Base-by-base conservation (phyloP, 371 early-diverging fungal species). In the Mortierella sp. region DNA sequence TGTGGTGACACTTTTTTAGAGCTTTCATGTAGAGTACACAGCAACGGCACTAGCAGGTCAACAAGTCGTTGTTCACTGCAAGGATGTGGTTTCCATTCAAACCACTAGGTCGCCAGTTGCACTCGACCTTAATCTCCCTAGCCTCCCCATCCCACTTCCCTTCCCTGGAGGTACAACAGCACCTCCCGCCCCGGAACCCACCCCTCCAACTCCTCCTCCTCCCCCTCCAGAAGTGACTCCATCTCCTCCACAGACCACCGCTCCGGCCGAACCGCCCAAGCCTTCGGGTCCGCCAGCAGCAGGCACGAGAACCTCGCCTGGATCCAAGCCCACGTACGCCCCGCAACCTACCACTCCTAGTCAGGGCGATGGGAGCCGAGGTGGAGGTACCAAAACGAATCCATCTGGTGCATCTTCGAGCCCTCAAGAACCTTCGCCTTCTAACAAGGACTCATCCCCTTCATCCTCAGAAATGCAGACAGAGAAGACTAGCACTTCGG, bases 401-500 rank as follows among this genome's bases (percentile, higher is more conserved):
- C 18, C 26, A 14, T 6, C 38, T 34, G 50, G 5, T 23, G 38
- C 30, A 3, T 13, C 57, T 24, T 46, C 57, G 2, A 18, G 45
- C 2, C 9, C 51, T 21, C 24, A 49, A 10, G 34, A 34, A 1
- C 47, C 31, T 10, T 16, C 63, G 21, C 8, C 46, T 26, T 43
- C 50, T 34, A 34, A 34, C 34, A 34, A 10, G 34, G 34, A 34
- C 10, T 34, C 34, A 46, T 43, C 46, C 28, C 19, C 52, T 21
- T 26, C 48, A 8, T 28, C 70, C 26, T 51, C 71, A 18, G 71
- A 71, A 26, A 5, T 64, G 13, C 56, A 71, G 16, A 28, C 45
- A 8, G 4, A 26, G 46, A 5, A 27, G 42, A 2, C 38, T 60
- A 2, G 42, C 51, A 3, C 45, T 60, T 10, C 34, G 7, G 16